Percentiles rank a stretch among this genome's conserved stretches.
phyloP scores from a whole-genome alignment of 2,329 filamentous ascomycete genomes.

The Hymenoscyphus repandus region DNA sequence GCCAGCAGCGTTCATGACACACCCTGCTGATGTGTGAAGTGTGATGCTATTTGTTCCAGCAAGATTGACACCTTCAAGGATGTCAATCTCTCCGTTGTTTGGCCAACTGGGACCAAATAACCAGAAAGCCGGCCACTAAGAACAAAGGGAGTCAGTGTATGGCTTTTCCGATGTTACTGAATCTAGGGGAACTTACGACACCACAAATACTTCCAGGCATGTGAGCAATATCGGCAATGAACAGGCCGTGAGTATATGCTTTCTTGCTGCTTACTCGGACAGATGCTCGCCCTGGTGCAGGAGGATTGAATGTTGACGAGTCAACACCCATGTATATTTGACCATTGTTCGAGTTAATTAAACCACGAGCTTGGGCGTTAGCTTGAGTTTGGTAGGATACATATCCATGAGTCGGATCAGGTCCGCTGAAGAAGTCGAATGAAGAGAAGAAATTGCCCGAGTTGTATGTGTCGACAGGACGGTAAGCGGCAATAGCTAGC shows the following conservation, averaged over 20 bases:
- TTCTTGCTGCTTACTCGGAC: conserved; percentile 63
- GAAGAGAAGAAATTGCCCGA: conserved; percentile 40
- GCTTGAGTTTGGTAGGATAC: conserved; percentile 52
- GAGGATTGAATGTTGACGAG: conserved; percentile 47
- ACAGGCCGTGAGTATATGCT: conserved; percentile 59
- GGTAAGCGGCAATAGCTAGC: conserved; percentile 10
- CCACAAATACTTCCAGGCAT: conserved; percentile 70
- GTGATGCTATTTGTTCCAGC: conserved; percentile 56
- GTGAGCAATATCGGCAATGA: conserved; percentile 67
- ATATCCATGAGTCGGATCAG: conserved; percentile 62
- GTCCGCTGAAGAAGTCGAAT: conserved; percentile 46
- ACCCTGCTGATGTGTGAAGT: conserved; percentile 51
- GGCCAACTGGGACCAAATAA: conserved; percentile 56
- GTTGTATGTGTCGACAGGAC: conserved; percentile 35
- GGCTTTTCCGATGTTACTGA: neutral
- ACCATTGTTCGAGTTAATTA: conserved; percentile 52
- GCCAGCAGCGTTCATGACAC: conserved; percentile 36
- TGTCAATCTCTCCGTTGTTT: conserved; percentile 53
- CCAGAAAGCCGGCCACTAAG: conserved; percentile 46
- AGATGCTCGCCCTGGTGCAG: conserved; percentile 48
- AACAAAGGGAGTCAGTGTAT: neutral
- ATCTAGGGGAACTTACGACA: conserved; percentile 27
- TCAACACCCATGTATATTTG: conserved; percentile 68
- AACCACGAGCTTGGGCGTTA: conserved; percentile 48
- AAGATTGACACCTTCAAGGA: conserved; percentile 65